Evolutionary conservation across 1,139 yeast species (phyloP), one percentile per base, ranked within the genome.

Genomic region (Nadsonia commutata): DNA sequence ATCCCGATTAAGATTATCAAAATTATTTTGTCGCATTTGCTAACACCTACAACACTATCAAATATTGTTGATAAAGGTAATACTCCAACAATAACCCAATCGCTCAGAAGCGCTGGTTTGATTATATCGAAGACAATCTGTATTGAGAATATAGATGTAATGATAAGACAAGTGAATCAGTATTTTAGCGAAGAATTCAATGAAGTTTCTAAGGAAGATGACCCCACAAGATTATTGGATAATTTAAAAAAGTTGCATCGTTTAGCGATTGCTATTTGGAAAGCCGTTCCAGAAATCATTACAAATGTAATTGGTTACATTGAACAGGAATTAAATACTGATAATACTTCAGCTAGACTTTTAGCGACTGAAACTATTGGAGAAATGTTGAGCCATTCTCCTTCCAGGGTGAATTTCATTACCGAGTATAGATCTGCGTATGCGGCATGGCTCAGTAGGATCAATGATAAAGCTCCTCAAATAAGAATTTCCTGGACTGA

Each of bases 361-460:
- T 59, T 81, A 46, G 88, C 95, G 0, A 82, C 94, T 0, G 73
- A 72, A 41, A 74, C 93, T 0, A 70, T 88, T 5, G 93, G 94
- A 0, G 64, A 68, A 39, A 76, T 88, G 60, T 60, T 85, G 1
- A 71, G 78, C 0, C 59, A 68, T 9, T 62, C 63, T 20, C 64
- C 69, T 11, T 59, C 77, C 2, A 68, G 71, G 22, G 62, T 76
- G 8, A 78, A 77, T 54, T 82, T 86, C 56, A 69, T 74, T 16
- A 63, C 71, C 1, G 67, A 70, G 1, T 86, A 80, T 52, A 68
- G 68, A 31, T 72, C 73, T 17, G 73, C 82, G 0, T 86, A 82
- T 75, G 60, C 64, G 18, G 72, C 70, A 19, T 88, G 95, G 95
- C 57, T 77, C 45, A 78, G 79, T 50, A 80, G 88, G 50, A 71